These are phyloP conservation scores for Oidiodendron maius DNA, from an alignment of 495 filamentous ascomycete genomes.

Conservation along the genomic window DNA sequence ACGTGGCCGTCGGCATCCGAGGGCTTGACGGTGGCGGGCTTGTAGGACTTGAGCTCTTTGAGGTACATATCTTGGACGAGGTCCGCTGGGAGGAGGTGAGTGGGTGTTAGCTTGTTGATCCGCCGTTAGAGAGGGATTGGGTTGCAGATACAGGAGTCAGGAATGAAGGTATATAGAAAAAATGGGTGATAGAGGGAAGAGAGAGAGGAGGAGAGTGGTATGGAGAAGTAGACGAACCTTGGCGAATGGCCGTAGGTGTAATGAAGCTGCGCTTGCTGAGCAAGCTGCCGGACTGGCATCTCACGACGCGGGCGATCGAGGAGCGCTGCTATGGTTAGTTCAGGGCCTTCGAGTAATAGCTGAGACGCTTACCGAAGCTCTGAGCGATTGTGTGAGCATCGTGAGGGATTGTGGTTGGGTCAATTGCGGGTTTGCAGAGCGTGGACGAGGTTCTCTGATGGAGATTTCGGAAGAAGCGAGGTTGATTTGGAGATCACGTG, in stretches of 20 bases:
- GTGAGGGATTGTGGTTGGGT: conserved; percentile 26
- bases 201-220: neutral
- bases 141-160: neutral
- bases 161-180: neutral
- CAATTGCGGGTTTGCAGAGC: conserved; percentile 18
- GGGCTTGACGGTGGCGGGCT: conserved; percentile 75
- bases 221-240: conserved; percentile 49
- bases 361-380: conserved; percentile 54
- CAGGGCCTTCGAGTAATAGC: conserved; percentile 13
- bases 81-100: conserved; percentile 57
- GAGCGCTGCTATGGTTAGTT: conserved; percentile 60
- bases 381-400: conserved; percentile 64
- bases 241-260: conserved; percentile 61
- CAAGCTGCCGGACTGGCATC: conserved; percentile 49
- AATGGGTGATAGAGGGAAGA: neutral
- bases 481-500: too few species aligned
- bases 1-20: conserved; percentile 86
- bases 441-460: conserved; percentile 10
- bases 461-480: conserved; percentile 9
- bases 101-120: conserved; percentile 22
- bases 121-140: neutral
- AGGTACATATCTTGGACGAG: conserved; percentile 97
- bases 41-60: conserved; percentile 88
- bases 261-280: conserved; percentile 77
- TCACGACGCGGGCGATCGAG: conserved; percentile 68